These are phyloP conservation scores for Aureoboletus auriporus DNA, from an alignment of 768 basidiomycete species.

Conservation along the genomic window DNA sequence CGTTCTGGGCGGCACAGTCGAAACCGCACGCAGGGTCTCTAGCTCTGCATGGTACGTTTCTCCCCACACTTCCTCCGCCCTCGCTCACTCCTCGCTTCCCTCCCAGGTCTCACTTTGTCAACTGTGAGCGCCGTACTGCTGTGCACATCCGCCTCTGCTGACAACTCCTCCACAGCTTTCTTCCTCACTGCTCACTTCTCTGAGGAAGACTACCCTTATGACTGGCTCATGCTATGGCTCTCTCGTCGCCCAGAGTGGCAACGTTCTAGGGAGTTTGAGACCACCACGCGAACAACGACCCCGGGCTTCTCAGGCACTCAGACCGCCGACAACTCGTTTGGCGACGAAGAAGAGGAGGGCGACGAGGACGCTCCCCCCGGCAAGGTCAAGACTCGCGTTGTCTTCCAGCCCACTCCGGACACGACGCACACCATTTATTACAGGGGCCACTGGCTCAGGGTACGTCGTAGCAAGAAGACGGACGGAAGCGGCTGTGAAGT, in stretches of 20 bases:
- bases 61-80: slow-evolving; percentile 1
- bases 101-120: slow-evolving; percentile 76
- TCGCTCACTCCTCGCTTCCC: slow-evolving; percentile 9
- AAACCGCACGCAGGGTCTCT: slow-evolving; percentile 77
- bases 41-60: slow-evolving; percentile 71
- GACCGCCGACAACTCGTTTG: slow-evolving; percentile 52
- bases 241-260: slow-evolving; percentile 86
- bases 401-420: slow-evolving; percentile 86
- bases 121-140: slow-evolving; percentile 52
- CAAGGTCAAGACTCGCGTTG: slow-evolving; percentile 73
- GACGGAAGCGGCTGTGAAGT: slow-evolving; percentile 70
- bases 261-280: slow-evolving; percentile 84
- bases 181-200: slow-evolving; percentile 89
- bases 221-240: slow-evolving; percentile 91
- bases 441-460: slow-evolving; percentile 78
- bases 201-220: slow-evolving; percentile 87
- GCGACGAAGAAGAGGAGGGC: slow-evolving; percentile 40
- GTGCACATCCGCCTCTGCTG: slow-evolving; percentile 1
- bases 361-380: slow-evolving; percentile 51
- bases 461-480: slow-evolving; percentile 63
- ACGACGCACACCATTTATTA: slow-evolving; percentile 89
- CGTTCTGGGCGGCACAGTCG: slow-evolving; percentile 83
- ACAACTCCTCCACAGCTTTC: slow-evolving; percentile 46
- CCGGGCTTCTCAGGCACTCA: slow-evolving; percentile 50
- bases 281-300: slow-evolving; percentile 70